Conservation (phyloP, 2,329 filamentous ascomycete species). For the Aspergillus nomiae region DNA sequence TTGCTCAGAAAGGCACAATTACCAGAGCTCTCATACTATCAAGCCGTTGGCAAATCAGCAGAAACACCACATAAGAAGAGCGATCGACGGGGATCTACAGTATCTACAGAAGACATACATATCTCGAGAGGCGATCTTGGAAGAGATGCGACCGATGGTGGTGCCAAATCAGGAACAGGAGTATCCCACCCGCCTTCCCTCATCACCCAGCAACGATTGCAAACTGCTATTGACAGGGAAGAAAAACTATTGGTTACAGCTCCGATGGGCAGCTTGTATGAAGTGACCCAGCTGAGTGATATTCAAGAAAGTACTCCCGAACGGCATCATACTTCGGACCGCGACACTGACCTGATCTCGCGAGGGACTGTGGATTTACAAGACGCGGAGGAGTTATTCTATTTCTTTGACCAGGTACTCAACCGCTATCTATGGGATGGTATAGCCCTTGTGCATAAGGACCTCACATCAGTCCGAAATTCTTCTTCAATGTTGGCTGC, state of each 20-base stretch:
- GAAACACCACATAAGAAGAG: conserved; percentile 33
- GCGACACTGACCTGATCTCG: conserved; percentile 54
- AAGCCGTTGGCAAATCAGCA: conserved; percentile 30
- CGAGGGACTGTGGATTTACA: conserved; percentile 49
- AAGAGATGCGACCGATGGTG: conserved; percentile 19
- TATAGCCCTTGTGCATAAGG: conserved; percentile 49
- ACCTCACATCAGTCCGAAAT: conserved; percentile 48
- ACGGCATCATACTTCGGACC: conserved; percentile 35
- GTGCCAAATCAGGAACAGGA: conserved; percentile 12
- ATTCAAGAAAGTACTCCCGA: conserved; percentile 36
- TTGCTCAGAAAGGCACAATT: conserved; percentile 39
- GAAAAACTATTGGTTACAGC: conserved; percentile 43
- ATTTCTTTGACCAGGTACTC: conserved; percentile 44
- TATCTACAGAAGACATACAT: conserved; percentile 33
- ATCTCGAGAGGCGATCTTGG: conserved; percentile 19
- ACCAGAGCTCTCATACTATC: conserved; percentile 42
- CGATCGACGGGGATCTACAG: conserved; percentile 36
- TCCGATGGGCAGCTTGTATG: conserved; percentile 52
- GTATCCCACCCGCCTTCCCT: conserved; percentile 26
- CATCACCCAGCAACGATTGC: conserved; percentile 28
- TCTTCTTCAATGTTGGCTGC: conserved; percentile 48
- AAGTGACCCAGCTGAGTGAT: conserved; percentile 49
- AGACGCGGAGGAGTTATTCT: conserved; percentile 45
- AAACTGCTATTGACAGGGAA: conserved; percentile 40
- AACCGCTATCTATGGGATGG: conserved; percentile 46